Evolutionary conservation across 2,329 filamentous ascomycete species (phyloP).

Genomic region (Colletotrichum lentis): DNA sequence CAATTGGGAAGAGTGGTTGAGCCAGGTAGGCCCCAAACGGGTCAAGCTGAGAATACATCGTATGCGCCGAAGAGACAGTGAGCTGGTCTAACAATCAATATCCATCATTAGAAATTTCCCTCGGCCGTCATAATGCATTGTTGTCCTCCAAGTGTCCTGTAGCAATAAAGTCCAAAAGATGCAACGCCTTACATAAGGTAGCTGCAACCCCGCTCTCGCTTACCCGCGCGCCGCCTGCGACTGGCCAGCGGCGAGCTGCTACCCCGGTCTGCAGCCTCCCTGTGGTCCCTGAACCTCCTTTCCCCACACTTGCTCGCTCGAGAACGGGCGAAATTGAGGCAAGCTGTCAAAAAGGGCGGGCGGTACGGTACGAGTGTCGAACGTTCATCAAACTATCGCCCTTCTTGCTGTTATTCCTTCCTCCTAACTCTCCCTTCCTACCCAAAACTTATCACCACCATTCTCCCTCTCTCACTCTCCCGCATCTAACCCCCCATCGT

Average conservation of each 20-base stretch:
- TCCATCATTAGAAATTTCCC: not conserved
- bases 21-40: too few relatives aligned
- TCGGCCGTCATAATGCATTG: not conserved
- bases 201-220: constrained; percentile 35
- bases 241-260: constrained; percentile 25
- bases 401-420: not conserved
- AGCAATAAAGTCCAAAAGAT: constrained; percentile 17
- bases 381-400: constrained; percentile 29
- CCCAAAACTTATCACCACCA: constrained; percentile 12
- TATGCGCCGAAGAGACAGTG: too few relatives aligned
- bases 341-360: constrained; percentile 48
- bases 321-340: constrained; percentile 42
- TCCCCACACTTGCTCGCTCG: constrained; percentile 43
- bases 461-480: not conserved
- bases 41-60: not conserved
- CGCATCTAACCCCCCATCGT: not conserved
- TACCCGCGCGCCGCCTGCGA: constrained; percentile 15
- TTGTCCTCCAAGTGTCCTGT: constrained; percentile 13
- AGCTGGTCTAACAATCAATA: too few relatives aligned
- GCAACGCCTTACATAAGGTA: constrained; percentile 34
- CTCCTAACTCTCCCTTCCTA: constrained; percentile 34
- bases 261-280: constrained; percentile 32
- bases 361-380: constrained; percentile 36
- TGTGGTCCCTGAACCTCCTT: constrained; percentile 38
- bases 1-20: not conserved